Evolutionary conservation across 352 stramenopile genomes (phyloP).

Genomic region (Paralagenidium karlingii): DNA sequence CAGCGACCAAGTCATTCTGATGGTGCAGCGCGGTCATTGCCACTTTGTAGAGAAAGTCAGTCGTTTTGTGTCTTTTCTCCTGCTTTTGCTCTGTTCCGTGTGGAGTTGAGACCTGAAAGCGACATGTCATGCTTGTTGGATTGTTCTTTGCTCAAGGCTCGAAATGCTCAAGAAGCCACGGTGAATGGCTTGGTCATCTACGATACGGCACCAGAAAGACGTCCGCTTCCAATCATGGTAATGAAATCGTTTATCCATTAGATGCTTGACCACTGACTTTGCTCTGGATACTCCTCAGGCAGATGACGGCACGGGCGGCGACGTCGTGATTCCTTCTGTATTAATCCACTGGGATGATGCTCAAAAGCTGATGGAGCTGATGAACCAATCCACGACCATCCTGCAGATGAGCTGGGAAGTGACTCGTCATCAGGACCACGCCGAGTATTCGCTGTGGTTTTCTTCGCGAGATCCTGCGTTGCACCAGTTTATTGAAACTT

Average conservation of each 20-base stretch:
- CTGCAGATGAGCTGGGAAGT: constrained; percentile 9
- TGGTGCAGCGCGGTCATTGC: constrained; percentile 14
- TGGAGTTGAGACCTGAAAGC: too few species aligned
- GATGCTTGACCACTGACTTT: background rate
- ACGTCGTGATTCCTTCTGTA: constrained; percentile 14
- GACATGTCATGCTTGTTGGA: too few species aligned
- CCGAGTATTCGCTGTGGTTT: constrained; percentile 17
- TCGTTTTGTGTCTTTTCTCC: too few species aligned
- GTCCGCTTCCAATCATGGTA: constrained; percentile 7
- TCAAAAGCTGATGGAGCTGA: constrained; percentile 5
- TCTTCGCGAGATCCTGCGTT: constrained; percentile 9
- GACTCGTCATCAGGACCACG: constrained; percentile 6
- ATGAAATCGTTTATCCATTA: background rate
- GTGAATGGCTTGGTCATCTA: constrained; percentile 9
- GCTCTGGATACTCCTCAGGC: background rate
- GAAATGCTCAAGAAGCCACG: constrained; percentile 5
- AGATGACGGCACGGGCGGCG: constrained; percentile 10
- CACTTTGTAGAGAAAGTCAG: constrained; percentile 20
- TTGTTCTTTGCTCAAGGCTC: too few species aligned
- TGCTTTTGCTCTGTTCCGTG: too few species aligned
- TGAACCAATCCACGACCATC: constrained; percentile 6
- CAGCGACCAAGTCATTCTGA: too few species aligned
- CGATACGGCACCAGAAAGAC: constrained; percentile 4
- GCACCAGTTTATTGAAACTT: constrained; percentile 7
- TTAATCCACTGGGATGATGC: constrained; percentile 13